A percentile compares a stretch with the other conserved stretches of the same genome.
Evolutionary conservation across 768 basidiomycete species (phyloP).

Genomic region (Boletales sp.): DNA sequence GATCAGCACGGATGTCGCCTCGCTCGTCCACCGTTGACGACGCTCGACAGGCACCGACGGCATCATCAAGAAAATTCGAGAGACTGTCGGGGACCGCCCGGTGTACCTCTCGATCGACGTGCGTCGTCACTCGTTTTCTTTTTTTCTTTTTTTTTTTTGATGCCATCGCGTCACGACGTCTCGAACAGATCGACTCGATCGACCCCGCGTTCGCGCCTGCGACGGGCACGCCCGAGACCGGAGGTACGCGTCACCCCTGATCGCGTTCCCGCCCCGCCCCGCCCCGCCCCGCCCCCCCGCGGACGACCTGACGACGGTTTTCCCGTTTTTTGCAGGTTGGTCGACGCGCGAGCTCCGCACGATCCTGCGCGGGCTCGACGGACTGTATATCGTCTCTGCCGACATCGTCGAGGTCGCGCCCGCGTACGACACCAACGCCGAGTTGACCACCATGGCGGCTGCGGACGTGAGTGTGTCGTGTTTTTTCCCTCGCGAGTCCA

Average conservation of each 20-base stretch:
- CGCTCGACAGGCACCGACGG: constrained; percentile 54
- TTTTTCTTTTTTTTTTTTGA: too few species aligned
- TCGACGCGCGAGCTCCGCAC: constrained; percentile 78
- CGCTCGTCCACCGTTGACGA: not conserved
- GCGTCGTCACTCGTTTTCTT: constrained; percentile 13
- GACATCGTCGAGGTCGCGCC: constrained; percentile 87
- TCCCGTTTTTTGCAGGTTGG: too few species aligned
- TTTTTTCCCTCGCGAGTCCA: too few species aligned
- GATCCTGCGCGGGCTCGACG: constrained; percentile 72
- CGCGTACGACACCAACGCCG: constrained; percentile 69
- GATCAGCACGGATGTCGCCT: not conserved
- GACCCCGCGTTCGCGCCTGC: constrained; percentile 83
- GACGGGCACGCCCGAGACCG: constrained; percentile 82
- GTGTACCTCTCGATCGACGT: constrained; percentile 81
- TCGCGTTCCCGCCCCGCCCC: too few species aligned
- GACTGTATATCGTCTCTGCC: constrained; percentile 72
- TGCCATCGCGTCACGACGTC: not conserved
- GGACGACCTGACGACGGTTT: too few species aligned
- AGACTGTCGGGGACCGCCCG: constrained; percentile 69
- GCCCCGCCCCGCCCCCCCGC: too few species aligned
- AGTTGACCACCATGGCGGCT: constrained; percentile 61
- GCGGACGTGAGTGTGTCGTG: constrained; percentile 55
- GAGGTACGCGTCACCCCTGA: constrained; percentile 35
- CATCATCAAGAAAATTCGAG: constrained; percentile 76
- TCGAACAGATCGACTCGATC: constrained; percentile 66